Base-by-base conservation (phyloP, 768 basidiomycete genomes). In the Hypholoma sublateritium region DNA sequence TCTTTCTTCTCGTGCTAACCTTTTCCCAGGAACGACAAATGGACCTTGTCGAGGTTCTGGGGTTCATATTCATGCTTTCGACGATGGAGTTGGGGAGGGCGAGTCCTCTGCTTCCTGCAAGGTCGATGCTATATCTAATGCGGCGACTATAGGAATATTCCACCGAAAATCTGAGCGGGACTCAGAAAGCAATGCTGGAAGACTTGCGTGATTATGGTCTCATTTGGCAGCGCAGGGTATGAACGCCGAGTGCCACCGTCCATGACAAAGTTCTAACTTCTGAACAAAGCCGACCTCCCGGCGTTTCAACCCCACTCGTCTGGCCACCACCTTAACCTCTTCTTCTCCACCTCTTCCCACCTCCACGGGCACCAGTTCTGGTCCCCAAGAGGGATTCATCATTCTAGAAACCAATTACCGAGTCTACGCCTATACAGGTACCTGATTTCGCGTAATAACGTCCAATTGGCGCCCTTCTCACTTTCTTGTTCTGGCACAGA, bases 391-490 rank as follows among this genome's bases (percentile, higher is more conserved):
- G 70, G 93, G 95, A 13, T 98, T 97, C 77, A 89, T 98, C 63
- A 87, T 98, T 62, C 80, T 99, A 42, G 97, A 99, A 77, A 98
- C 97, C 17, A 98, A 99, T 76, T 98, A 98, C 76, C 89, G 95
- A 62, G 76, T 99, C 60, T 99, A 98, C 70, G 97, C 97, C 4
- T 99, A 99, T 72, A 99, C 97, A 35, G 89, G 95, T 95, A 70
- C 50, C 52, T 54, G 48, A 35, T 42, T 65, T 67, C 55, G 55
- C 62, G 58, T 69, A 56, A 65, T 62, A 36, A 55, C 55, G 55
- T 71, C 58, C 57, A 53, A 56, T 49, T 58, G 52, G 42, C 55
- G 37, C 51, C 34, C 59, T 63, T 63, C 57, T 60, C 59, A 57
- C 36, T 21, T 22, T 32, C 55, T 47, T 36, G 25, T 65, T 54